Percentiles rank a stretch among this genome's conserved stretches.
Conservation (phyloP, 352 stramenopile genomes). For the Pythium chondricola region DNA sequence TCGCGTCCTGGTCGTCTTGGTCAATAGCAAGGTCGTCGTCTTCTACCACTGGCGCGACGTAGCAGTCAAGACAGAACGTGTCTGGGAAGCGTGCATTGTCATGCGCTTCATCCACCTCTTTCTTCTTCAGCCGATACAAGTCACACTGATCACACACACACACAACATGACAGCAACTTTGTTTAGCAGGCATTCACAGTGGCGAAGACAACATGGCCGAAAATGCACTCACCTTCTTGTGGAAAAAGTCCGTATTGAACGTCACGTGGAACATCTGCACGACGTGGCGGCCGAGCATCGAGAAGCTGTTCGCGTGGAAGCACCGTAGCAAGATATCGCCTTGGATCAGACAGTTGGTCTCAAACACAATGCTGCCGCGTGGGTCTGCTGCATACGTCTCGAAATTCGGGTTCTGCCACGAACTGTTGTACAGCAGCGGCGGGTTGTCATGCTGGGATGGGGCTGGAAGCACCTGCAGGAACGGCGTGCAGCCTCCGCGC, state of each 20-base stretch:
- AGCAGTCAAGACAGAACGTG: slow-evolving; percentile 21
- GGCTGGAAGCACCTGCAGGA: slow-evolving; percentile 22
- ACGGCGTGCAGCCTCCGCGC: slow-evolving; percentile 24
- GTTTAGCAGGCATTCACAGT: no score
- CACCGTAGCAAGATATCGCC: slow-evolving; percentile 63
- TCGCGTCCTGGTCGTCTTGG: slow-evolving; percentile 1
- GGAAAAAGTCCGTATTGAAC: slow-evolving; percentile 80
- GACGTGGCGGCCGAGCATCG: slow-evolving; percentile 74
- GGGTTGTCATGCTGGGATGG: slow-evolving; percentile 22
- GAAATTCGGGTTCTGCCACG: slow-evolving; percentile 26
- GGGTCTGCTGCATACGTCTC: slow-evolving; percentile 23
- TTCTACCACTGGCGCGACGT: slow-evolving; percentile 9
- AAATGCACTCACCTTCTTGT: slow-evolving; percentile 37
- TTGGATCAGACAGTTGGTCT: slow-evolving; percentile 70
- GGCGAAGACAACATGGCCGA: no score
- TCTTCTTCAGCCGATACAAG: slow-evolving; percentile 20
- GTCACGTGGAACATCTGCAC: slow-evolving; percentile 85
- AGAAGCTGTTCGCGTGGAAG: slow-evolving; percentile 67
- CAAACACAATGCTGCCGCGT: slow-evolving; percentile 19
- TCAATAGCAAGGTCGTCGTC: slow-evolving; percentile 3
- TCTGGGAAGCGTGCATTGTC: slow-evolving; percentile 25
- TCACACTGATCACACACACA: slow-evolving; percentile 12
- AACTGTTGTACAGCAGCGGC: slow-evolving; percentile 27
- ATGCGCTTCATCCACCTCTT: slow-evolving; percentile 27
- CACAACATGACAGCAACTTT: no score